Evolutionary conservation across 2,329 filamentous ascomycete genomes (phyloP).

Genomic region (Juglanconis oblonga): DNA sequence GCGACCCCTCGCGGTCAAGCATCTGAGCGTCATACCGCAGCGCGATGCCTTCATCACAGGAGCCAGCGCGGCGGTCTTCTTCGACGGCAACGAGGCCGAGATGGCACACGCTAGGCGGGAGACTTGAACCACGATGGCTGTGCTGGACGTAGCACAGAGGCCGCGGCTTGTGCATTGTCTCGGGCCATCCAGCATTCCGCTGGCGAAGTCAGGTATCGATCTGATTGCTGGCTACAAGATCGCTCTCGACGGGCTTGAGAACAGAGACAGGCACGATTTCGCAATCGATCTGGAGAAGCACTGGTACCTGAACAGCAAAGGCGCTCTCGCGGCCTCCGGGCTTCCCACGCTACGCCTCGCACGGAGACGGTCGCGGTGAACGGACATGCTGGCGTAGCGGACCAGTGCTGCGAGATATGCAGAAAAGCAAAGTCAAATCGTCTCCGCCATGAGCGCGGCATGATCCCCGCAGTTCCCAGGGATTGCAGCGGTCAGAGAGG

Average conservation of each 20-base stretch:
- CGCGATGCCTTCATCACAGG: constrained; percentile 33
- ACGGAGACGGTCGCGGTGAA: constrained; percentile 26
- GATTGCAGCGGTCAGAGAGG: constrained; percentile 27
- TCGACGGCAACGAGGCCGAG: constrained; percentile 21
- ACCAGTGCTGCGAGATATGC: constrained; percentile 27
- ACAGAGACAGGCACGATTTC: constrained; percentile 7
- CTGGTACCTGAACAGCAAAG: constrained; percentile 36
- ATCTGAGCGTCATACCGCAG: constrained; percentile 34
- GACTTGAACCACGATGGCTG: constrained; percentile 28
- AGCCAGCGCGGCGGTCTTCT: background rate
- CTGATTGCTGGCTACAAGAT: constrained; percentile 27
- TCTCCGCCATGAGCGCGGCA: background rate
- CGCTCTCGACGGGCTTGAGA: constrained; percentile 29
- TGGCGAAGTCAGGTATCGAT: constrained; percentile 25
- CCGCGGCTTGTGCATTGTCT: constrained; percentile 32
- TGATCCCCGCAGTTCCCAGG: constrained; percentile 24
- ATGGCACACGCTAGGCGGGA: constrained; percentile 28
- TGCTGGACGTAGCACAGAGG: constrained; percentile 26
- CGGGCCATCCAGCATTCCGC: constrained; percentile 26
- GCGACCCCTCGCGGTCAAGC: constrained; percentile 28
- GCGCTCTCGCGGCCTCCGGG: constrained; percentile 30
- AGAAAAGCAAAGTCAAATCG: background rate
- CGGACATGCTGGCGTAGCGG: constrained; percentile 18
- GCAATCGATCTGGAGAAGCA: constrained; percentile 28
- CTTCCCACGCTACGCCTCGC: constrained; percentile 31